Conservation (phyloP, 1,284 basidiomycete species). For the Moesziomyces aphidis region DNA sequence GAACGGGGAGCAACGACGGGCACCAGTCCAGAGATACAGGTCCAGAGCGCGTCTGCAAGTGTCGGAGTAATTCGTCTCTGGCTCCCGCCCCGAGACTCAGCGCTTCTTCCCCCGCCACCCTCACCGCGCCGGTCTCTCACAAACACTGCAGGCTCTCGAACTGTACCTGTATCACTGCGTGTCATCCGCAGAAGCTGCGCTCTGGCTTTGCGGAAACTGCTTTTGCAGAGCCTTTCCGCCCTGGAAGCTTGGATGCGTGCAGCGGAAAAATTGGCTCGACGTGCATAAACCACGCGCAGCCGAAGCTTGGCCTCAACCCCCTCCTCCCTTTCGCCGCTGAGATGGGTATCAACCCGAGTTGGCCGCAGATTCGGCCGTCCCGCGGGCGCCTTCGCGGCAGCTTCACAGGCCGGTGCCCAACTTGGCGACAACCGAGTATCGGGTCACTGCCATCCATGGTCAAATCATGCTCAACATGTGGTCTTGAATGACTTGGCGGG, state of each 20-base stretch:
- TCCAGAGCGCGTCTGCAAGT: conserved; percentile 18
- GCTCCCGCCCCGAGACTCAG: neutral
- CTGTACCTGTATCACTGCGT: no score
- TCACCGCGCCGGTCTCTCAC: neutral
- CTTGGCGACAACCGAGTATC: neutral
- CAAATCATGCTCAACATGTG: no score
- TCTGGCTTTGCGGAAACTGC: no score
- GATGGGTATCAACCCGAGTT: neutral
- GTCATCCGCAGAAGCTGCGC: no score
- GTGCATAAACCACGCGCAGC: conserved; percentile 14
- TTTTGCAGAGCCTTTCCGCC: no score
- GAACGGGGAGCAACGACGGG: neutral
- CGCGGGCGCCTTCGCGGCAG: no score
- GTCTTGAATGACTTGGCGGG: no score
- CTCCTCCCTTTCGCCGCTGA: neutral
- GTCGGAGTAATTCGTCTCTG: conserved; percentile 28
- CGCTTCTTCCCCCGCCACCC: no score
- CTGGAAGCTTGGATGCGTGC: conserved; percentile 2
- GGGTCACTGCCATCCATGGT: neutral
- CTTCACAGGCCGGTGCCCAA: neutral
- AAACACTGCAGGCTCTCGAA: neutral
- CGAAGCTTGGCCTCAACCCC: conserved; percentile 6
- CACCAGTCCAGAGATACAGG: no score
- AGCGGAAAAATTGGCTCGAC: conserved; percentile 32
- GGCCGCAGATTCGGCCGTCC: conserved; percentile 5